Percentiles rank a stretch among this genome's conserved stretches.
These are phyloP conservation scores for Carex sylvatica DNA, from an alignment of 202 grass and related monocot genomes.

Conservation along the genomic window DNA sequence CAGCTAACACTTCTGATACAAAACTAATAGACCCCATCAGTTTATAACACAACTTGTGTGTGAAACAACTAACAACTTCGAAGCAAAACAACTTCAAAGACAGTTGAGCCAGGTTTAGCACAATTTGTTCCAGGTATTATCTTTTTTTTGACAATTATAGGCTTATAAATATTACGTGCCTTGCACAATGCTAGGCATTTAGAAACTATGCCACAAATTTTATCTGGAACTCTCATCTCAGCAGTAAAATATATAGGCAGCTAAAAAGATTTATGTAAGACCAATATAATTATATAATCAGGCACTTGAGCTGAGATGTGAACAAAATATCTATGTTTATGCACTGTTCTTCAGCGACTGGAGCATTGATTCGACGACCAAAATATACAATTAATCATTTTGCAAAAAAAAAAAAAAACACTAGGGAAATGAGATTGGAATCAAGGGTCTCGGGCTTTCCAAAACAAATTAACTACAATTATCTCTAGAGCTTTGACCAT, in stretches of 20 bases:
- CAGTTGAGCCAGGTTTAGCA: not conserved
- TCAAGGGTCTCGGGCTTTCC: not conserved
- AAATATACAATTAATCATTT: not conserved
- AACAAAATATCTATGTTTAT: not conserved
- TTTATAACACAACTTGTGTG: not conserved
- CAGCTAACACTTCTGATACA: not conserved
- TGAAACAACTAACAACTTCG: not conserved
- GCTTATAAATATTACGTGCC: not conserved
- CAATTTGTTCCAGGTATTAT: not conserved
- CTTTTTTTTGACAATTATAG: not conserved
- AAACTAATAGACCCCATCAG: not conserved
- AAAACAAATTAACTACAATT: not conserved
- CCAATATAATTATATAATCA: not conserved
- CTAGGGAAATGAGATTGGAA: not conserved
- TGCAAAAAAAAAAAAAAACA: not conserved
- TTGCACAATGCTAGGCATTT: not conserved
- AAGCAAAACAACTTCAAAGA: not conserved
- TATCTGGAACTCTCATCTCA: not conserved
- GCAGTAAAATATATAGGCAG: not conserved
- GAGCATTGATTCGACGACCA: not conserved
- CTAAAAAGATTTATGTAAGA: not conserved
- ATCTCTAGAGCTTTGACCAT: conserved; percentile 11
- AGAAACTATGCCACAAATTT: not conserved
- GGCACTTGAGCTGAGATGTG: not conserved
- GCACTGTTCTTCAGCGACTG: not conserved